Base-by-base conservation (phyloP, 2,329 filamentous ascomycete species). In the Botrytis fabae region DNA sequence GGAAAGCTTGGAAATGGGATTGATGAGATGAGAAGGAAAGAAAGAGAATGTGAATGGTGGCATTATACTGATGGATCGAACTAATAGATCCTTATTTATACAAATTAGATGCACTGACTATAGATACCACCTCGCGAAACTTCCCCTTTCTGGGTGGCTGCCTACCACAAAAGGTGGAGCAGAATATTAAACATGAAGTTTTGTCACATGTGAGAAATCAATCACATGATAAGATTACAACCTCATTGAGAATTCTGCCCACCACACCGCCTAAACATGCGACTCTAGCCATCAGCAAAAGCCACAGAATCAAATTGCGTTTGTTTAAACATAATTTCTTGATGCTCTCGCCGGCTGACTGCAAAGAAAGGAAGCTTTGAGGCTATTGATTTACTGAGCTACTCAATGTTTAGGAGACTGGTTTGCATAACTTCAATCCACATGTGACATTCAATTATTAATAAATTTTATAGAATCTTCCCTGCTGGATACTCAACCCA, bases 401-500 rank as follows among this genome's bases (percentile, higher is more conserved):
- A 44, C 22, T 22, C 44, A 61, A 61, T 63, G 54, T 46, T 70
- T 4, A 63, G 68, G 28, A 63, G 38, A 63, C 32, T 44, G 40
- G 59, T 70, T 63, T 62, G 54, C 62, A 46, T 10, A n/a, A 28
- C 14, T 22, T n/a, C 12, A 35, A 35, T 38, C 32, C 22, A 63
- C 8, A 60, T 61, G 4, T 70, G 25, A 46, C 46, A 28, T n/a
- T n/a, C 32, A 60, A 35, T 46, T 44, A 63, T 63, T 69, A 38
- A 70, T 69, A n/a, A 63, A n/a, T 4, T 35, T 61, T n/a, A 46
- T 48, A 70, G 59, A 70, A 28, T 70, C 32, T 20, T 16, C 14
- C 12, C 28, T 18, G 32, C 35, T 6, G 68, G 54, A 40, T 70
- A 46, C 54, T 46, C 40, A 63, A 63, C 22, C 38, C 38, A 57